phyloP scores from a whole-genome alignment of 345 rosid genomes.

The Populus ilicifolia region DNA sequence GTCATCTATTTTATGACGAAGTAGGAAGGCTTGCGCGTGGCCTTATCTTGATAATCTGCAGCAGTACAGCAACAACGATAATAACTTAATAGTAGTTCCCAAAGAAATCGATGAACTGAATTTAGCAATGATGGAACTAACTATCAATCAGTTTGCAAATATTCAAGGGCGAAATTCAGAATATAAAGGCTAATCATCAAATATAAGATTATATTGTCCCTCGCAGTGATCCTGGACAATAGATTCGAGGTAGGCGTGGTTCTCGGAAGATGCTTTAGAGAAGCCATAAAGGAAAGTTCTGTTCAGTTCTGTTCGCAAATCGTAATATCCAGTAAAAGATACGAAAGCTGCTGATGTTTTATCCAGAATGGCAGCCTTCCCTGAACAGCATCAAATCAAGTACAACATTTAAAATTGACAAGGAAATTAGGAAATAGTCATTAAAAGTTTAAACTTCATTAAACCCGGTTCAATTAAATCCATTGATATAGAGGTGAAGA shows the following conservation, averaged over 20 bases:
- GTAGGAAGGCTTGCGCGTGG: slow-evolving; percentile 57
- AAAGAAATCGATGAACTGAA: too few relatives aligned
- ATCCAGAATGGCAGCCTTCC: slow-evolving; percentile 26
- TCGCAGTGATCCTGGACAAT: slow-evolving; percentile 50
- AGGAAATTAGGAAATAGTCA: too few relatives aligned
- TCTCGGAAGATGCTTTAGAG: slow-evolving; percentile 65
- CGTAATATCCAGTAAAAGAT: slow-evolving; percentile 44
- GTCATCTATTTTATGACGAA: slow-evolving; percentile 33
- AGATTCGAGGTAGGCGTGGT: slow-evolving; percentile 40
- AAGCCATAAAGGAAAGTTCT: slow-evolving; percentile 55
- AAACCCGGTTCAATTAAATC: too few relatives aligned
- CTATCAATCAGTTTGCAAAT: too few relatives aligned
- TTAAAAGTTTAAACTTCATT: too few relatives aligned
- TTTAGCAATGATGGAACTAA: too few relatives aligned
- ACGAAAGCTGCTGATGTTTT: slow-evolving; percentile 36
- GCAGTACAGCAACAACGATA: not conserved
- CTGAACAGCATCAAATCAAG: too few relatives aligned
- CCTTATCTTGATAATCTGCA: slow-evolving; percentile 55
- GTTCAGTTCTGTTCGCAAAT: slow-evolving; percentile 48
- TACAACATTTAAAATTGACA: too few relatives aligned
- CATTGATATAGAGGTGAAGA: too few relatives aligned
- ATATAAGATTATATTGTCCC: slow-evolving; percentile 22
- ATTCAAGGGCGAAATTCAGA: too few relatives aligned
- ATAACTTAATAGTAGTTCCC: not conserved
- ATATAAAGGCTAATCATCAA: too few relatives aligned